Evolutionary conservation across 2,329 filamentous ascomycete species (phyloP).

Genomic region (Neonectria magnoliae): DNA sequence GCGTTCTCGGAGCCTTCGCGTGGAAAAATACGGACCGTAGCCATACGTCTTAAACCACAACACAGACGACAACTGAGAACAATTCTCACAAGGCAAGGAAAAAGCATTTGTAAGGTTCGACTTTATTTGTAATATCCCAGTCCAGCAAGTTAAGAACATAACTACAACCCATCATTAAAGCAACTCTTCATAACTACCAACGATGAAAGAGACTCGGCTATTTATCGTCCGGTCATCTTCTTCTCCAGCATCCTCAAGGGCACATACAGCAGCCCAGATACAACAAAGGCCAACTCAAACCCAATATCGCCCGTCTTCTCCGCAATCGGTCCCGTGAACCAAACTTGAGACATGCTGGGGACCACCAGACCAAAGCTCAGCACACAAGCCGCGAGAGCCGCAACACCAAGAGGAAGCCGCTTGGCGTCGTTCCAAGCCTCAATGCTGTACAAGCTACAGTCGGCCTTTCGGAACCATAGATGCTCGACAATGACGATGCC

Average conservation of each 20-base stretch:
- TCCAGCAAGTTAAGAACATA: not conserved
- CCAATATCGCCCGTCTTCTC: slow-evolving; percentile 66
- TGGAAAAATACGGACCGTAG: no score
- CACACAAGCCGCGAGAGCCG: slow-evolving; percentile 53
- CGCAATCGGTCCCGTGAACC: slow-evolving; percentile 66
- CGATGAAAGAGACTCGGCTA: not conserved
- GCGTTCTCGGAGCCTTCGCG: no score
- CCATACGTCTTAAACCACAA: no score
- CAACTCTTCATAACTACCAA: not conserved
- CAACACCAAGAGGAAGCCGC: slow-evolving; percentile 51
- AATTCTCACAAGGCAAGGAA: no score
- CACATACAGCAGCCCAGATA: slow-evolving; percentile 51
- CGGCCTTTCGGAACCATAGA: slow-evolving; percentile 51
- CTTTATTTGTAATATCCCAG: not conserved
- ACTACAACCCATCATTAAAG: not conserved
- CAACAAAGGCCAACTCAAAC: slow-evolving; percentile 66
- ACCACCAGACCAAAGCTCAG: slow-evolving; percentile 57
- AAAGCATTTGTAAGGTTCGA: not conserved
- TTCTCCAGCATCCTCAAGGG: slow-evolving; percentile 53
- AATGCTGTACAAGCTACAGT: slow-evolving; percentile 52
- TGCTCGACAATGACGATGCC: slow-evolving; percentile 52
- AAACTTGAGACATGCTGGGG: slow-evolving; percentile 63
- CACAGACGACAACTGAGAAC: no score
- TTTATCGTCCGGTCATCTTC: slow-evolving; percentile 24
- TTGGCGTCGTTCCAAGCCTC: slow-evolving; percentile 54